A percentile compares a stretch with the other conserved stretches of the same genome.
These are phyloP conservation scores for Ambrosia hybrid DNA, from an alignment of 140 eudicot species.

Conservation along the genomic window DNA sequence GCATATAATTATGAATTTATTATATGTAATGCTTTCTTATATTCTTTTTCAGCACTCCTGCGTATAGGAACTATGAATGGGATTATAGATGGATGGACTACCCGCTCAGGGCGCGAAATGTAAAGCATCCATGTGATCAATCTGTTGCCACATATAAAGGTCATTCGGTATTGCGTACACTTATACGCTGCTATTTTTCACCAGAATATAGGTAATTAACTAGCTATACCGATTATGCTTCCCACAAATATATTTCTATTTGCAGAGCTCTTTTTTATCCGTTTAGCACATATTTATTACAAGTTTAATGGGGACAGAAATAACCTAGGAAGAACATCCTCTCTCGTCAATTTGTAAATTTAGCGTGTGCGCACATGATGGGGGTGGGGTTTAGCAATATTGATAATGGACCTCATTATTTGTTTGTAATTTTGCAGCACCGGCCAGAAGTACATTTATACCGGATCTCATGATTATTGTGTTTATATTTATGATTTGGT, in stretches of 20 bases:
- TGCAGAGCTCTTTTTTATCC: neutral
- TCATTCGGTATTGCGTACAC: constrained; percentile 86
- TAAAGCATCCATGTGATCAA: constrained; percentile 76
- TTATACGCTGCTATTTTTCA: constrained; percentile 90
- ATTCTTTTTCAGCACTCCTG: constrained; percentile 42
- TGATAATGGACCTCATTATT: neutral
- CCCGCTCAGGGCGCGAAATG: constrained; percentile 52
- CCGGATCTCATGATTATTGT: constrained; percentile 87
- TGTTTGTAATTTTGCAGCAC: constrained; percentile 56
- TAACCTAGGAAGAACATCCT: neutral
- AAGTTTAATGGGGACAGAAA: neutral
- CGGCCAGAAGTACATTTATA: constrained; percentile 95
- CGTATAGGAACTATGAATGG: constrained; percentile 69
- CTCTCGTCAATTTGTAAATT: neutral
- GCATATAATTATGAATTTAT: constrained; percentile 15
- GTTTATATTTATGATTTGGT: constrained; percentile 86
- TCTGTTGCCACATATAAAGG: constrained; percentile 80
- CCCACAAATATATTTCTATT: neutral
- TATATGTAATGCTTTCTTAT: constrained; percentile 5
- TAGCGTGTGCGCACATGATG: neutral
- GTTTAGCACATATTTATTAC: neutral
- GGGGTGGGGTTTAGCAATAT: neutral
- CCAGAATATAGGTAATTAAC: constrained; percentile 68
- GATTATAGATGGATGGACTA: constrained; percentile 98
- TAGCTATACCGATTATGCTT: neutral